A percentile compares a stretch with the other conserved stretches of the same genome.
phyloP scores from a whole-genome alignment of 495 filamentous ascomycete species.

The Corynascus novoguineensis region DNA sequence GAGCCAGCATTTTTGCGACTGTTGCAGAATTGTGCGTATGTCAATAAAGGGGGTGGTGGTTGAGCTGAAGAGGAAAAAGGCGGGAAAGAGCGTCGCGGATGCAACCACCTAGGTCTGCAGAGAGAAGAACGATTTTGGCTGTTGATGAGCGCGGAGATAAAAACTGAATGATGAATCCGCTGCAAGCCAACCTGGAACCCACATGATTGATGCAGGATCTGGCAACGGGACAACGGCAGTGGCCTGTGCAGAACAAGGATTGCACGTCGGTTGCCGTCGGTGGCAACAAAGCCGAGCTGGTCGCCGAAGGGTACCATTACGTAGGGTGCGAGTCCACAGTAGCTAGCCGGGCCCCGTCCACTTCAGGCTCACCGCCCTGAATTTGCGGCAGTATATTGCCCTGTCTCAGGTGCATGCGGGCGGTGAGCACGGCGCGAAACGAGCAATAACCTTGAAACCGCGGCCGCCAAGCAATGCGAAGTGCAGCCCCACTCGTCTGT shows the following conservation, averaged over 20 bases:
- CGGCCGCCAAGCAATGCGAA: not conserved
- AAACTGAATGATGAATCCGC: slow-evolving; percentile 12
- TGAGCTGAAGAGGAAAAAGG: not conserved
- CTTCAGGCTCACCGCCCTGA: not conserved
- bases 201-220: slow-evolving; percentile 17
- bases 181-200: slow-evolving; percentile 12
- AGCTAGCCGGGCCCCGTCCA: not conserved
- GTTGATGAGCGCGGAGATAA: slow-evolving; percentile 12
- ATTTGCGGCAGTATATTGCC: not conserved
- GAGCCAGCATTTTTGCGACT: slow-evolving; percentile 45
- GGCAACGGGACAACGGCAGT: slow-evolving; percentile 12
- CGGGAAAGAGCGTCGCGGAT: not conserved
- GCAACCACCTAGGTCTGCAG: slow-evolving; percentile 6
- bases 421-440: too few species aligned
- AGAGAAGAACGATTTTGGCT: slow-evolving; percentile 5
- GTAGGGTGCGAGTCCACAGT: not conserved
- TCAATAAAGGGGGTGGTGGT: not conserved
- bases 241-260: slow-evolving; percentile 16
- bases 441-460: too few species aligned
- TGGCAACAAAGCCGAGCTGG: slow-evolving; percentile 8
- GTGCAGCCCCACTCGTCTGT: not conserved
- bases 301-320: slow-evolving; percentile 4
- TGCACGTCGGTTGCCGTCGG: not conserved
- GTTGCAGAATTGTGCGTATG: not conserved
- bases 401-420: not conserved